These are phyloP conservation scores for Phyllosticta citrichinensis DNA, from an alignment of 2,329 filamentous ascomycete species.

Conservation along the genomic window DNA sequence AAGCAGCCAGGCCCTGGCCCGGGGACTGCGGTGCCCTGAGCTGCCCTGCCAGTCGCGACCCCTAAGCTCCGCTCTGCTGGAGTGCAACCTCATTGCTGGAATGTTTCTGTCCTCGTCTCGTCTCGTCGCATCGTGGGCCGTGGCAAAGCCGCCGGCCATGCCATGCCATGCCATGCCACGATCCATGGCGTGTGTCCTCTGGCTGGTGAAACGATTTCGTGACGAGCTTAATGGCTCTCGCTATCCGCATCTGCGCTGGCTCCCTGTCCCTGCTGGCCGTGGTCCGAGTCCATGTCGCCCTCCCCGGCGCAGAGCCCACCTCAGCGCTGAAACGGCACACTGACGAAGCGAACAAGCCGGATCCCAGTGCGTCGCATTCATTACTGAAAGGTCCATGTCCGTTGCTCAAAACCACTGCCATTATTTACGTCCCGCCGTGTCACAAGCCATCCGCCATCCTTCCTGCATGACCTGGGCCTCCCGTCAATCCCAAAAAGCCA, in stretches of 20 bases:
- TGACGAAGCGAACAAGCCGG: slow-evolving; percentile 10
- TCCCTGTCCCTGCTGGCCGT: slow-evolving; percentile 5
- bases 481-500: slow-evolving; percentile 6
- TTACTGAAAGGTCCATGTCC: slow-evolving; percentile 6
- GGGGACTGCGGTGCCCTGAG: no score
- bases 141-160: background rate
- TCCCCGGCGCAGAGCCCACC: slow-evolving; percentile 1
- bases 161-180: no score
- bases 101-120: no score
- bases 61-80: no score
- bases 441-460: background rate
- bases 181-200: background rate
- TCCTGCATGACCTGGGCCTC: slow-evolving; percentile 12
- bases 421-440: background rate
- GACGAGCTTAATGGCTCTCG: background rate
- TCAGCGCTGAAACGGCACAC: slow-evolving; percentile 9
- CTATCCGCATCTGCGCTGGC: background rate
- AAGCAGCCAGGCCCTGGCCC: no score
- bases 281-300: background rate
- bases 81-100: no score
- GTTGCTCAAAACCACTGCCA: background rate
- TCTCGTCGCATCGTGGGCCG: no score
- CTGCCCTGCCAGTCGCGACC: background rate
- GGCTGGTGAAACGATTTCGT: background rate
- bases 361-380: slow-evolving; percentile 5